phyloP scores from a whole-genome alignment of 169 alveolate genomes.

The Cyclospora cayetanensis region DNA sequence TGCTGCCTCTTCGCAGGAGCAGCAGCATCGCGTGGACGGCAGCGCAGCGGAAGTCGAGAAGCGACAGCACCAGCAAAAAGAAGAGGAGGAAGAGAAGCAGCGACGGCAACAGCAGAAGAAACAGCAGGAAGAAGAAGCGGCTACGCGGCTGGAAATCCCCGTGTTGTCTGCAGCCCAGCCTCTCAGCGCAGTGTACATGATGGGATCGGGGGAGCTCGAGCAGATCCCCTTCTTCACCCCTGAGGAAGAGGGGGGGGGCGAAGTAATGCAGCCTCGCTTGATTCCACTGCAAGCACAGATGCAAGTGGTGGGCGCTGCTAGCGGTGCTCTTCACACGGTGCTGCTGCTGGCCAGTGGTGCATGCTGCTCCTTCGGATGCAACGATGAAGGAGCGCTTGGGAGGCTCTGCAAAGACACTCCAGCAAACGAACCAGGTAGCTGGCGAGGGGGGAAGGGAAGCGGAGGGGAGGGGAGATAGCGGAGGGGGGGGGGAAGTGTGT shows the following conservation, averaged over 20 bases:
- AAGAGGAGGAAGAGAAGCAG: not conserved
- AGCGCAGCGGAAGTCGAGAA: too few species aligned
- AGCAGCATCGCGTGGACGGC: too few species aligned
- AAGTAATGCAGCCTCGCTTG: constrained; percentile 37
- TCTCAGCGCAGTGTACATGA: not conserved
- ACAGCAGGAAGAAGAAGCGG: not conserved
- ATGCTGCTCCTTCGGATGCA: constrained; percentile 62
- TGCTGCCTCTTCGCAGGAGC: not conserved
- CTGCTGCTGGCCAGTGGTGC: constrained; percentile 46
- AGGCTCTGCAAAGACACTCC: constrained; percentile 1
- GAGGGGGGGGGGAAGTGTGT: too few species aligned
- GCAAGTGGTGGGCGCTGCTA: not conserved
- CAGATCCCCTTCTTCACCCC: constrained; percentile 37
- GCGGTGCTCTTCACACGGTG: constrained; percentile 66
- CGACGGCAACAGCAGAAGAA: constrained; percentile 8
- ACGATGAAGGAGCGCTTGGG: constrained; percentile 59
- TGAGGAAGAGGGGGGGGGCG: constrained; percentile 37
- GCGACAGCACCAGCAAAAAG: constrained; percentile 33
- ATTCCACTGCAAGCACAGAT: not conserved
- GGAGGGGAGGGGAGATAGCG: too few species aligned
- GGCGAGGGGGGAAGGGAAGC: too few species aligned
- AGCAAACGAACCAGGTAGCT: not conserved
- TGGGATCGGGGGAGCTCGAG: constrained; percentile 56
- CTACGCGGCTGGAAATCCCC: not conserved
- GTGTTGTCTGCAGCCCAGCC: not conserved